Percentiles rank a stretch among this genome's conserved stretches.
Evolutionary conservation across 208 protist genomes (phyloP).

Genomic region (Acanthamoeba triangularis): DNA sequence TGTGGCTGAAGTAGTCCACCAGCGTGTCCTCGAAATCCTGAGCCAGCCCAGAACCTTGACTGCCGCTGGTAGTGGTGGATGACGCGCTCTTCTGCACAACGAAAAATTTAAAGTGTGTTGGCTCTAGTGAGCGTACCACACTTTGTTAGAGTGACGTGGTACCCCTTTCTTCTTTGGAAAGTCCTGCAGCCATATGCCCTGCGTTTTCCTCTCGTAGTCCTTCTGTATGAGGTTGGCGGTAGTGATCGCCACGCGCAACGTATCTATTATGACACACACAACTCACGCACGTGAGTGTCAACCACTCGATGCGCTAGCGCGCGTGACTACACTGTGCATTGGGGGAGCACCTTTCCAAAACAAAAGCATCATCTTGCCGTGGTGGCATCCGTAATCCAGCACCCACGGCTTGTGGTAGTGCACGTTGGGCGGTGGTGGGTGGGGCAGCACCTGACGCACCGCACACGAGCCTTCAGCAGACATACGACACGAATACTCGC

Average conservation of each 20-base stretch:
- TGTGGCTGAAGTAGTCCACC: conserved; percentile 41
- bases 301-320: not conserved
- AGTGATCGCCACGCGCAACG: conserved; percentile 61
- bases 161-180: not conserved
- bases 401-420: conserved; percentile 43
- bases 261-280: not conserved
- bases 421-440: conserved; percentile 34
- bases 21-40: conserved; percentile 51
- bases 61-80: not conserved
- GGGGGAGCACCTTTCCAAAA: conserved; percentile 10
- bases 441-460: not conserved
- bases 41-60: not conserved
- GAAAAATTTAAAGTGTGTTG: not conserved
- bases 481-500: not conserved
- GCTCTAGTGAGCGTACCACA: not conserved
- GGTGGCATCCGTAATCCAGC: conserved; percentile 19
- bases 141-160: not conserved
- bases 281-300: not conserved
- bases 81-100: not conserved
- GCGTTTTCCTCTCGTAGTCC: conserved; percentile 68
- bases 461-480: not conserved
- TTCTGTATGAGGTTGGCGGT: conserved; percentile 63
- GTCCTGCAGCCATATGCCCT: conserved; percentile 61
- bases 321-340: too few relatives aligned
- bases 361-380: conserved; percentile 71